Conservation (phyloP, 139 green algal genomes). For the Volvox africanus region DNA sequence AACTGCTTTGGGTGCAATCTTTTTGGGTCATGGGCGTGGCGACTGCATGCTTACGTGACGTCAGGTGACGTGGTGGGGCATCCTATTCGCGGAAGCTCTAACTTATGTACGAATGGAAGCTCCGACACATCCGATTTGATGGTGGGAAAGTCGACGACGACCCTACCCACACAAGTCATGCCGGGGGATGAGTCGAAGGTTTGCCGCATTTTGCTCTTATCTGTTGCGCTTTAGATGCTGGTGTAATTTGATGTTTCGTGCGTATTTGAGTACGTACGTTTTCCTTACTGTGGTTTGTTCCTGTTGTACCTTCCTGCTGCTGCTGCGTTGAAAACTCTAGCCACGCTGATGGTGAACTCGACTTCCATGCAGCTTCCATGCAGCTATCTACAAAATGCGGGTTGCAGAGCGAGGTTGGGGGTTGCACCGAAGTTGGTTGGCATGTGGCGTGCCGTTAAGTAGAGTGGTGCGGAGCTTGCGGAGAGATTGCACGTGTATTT, state of each 20-base stretch:
- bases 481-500: no score
- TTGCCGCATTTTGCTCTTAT: neutral
- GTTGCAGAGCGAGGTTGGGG: no score
- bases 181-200: neutral
- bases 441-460: no score
- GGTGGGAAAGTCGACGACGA: neutral
- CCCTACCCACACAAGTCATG: neutral
- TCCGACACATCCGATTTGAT: neutral
- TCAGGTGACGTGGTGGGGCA: no score
- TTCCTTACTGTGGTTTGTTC: neutral
- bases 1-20: neutral
- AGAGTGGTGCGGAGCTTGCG: no score
- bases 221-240: neutral
- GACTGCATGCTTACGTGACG: no score
- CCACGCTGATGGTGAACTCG: no score
- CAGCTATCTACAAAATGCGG: no score
- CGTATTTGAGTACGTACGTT: neutral
- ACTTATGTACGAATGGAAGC: neutral
- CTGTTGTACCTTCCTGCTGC: neutral
- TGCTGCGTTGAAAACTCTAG: no score
- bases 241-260: constrained; percentile 6
- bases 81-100: no score
- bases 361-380: no score
- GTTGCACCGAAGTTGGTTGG: no score
- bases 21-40: neutral